A percentile compares a stretch with the other conserved stretches of the same genome.
Conservation (phyloP, 441 rosid species). For the Sinapis alba region DNA sequence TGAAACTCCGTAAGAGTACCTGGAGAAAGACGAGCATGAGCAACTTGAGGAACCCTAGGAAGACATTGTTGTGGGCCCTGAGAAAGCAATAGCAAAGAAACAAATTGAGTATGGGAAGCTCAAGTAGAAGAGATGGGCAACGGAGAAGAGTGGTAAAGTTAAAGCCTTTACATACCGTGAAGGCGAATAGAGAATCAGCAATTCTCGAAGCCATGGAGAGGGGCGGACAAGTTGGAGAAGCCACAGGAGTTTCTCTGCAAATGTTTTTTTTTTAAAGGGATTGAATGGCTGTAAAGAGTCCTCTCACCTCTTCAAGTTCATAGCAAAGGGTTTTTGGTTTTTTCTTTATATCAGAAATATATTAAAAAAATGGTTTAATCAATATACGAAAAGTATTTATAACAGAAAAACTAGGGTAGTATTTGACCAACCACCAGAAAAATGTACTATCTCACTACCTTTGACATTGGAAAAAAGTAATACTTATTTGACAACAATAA, state of each 20-base stretch:
- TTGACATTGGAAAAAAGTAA: not conserved
- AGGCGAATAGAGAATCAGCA: conserved; percentile 60
- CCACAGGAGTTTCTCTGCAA: conserved; percentile 17
- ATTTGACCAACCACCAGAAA: not conserved
- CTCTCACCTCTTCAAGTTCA: conserved; percentile 27
- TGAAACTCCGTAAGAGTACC: conserved; percentile 43
- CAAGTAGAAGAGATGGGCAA: conserved; percentile 8
- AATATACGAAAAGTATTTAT: not conserved
- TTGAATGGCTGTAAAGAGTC: conserved; percentile 34
- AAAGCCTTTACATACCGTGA: conserved; percentile 47
- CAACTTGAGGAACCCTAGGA: conserved; percentile 44
- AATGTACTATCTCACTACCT: not conserved
- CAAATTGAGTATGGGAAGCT: conserved; percentile 27
- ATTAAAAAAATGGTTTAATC: not conserved
- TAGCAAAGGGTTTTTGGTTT: not conserved
- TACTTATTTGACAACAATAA: not conserved
- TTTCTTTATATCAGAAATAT: not conserved
- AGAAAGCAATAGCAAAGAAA: conserved; percentile 35
- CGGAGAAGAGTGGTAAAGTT: not conserved
- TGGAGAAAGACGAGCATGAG: conserved; percentile 53
- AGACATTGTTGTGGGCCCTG: conserved; percentile 66
- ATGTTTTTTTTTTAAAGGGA: not conserved
- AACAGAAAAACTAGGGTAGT: not conserved
- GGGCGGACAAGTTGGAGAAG: conserved; percentile 26
- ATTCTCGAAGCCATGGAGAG: conserved; percentile 76